Conservation (phyloP, 257 asterid genomes). For the Linaria vulgaris region DNA sequence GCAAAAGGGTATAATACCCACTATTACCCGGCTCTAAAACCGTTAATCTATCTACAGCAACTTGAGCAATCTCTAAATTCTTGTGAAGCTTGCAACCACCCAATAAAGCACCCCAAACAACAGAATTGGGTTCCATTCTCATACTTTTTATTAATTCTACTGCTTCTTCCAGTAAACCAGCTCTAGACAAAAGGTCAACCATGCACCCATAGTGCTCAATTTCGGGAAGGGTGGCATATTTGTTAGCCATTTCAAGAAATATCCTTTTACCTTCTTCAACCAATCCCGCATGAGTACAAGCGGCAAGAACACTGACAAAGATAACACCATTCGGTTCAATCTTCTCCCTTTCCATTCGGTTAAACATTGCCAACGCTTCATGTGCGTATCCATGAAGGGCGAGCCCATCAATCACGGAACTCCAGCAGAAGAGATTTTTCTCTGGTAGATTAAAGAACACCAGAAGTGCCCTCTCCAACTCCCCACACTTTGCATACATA, state of each 20-base stretch:
- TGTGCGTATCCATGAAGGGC: conserved; percentile 67
- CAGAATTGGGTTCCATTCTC: conserved; percentile 70
- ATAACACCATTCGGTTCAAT: conserved; percentile 63
- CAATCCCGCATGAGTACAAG: conserved; percentile 80
- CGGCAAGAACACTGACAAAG: conserved; percentile 68
- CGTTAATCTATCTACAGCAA: conserved; percentile 54
- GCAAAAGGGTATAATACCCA: conserved; percentile 57
- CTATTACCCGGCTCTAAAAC: conserved; percentile 62
- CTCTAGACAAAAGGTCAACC: conserved; percentile 71
- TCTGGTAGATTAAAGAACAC: conserved; percentile 63
- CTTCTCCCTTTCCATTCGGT: conserved; percentile 52
- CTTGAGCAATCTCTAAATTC: conserved; percentile 61
- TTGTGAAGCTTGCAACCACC: conserved; percentile 75
- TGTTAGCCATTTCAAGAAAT: conserved; percentile 53
- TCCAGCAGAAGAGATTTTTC: conserved; percentile 78
- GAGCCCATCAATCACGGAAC: conserved; percentile 73
- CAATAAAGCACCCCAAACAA: conserved; percentile 75
- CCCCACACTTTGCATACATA: conserved; percentile 86
- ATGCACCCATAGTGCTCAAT: conserved; percentile 84
- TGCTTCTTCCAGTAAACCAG: conserved; percentile 84
- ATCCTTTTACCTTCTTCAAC: conserved; percentile 60
- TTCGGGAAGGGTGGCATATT: conserved; percentile 48
- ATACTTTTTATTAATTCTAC: conserved; percentile 55
- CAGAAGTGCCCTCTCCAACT: conserved; percentile 59
- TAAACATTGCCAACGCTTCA: conserved; percentile 55